Evolutionary conservation across 139 green algal species (phyloP).

Genomic region (Coccomyxa sp.): DNA sequence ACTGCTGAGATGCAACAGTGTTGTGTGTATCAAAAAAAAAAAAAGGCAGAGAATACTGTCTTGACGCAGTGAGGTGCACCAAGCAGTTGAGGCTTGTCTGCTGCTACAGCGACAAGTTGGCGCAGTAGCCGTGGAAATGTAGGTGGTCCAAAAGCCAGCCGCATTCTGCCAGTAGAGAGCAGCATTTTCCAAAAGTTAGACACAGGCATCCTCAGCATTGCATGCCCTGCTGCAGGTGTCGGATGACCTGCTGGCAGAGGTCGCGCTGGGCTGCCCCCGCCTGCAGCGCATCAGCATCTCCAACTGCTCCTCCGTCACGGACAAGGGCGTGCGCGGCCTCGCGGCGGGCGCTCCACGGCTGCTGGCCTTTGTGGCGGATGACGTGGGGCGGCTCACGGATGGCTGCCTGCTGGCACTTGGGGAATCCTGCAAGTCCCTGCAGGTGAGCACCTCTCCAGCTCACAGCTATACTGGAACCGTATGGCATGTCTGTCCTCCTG

Average conservation of each 20-base stretch:
- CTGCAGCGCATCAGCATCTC: slow-evolving; percentile 3
- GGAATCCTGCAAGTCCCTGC: slow-evolving; percentile 20
- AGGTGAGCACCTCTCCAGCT: slow-evolving; percentile 21
- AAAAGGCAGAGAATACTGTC: too few relatives aligned
- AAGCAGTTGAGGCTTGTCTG: too few relatives aligned
- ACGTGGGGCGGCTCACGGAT: slow-evolving; percentile 30
- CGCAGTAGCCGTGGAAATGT: too few relatives aligned
- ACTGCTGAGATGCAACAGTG: too few relatives aligned
- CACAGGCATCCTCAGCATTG: too few relatives aligned
- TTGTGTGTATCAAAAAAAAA: too few relatives aligned
- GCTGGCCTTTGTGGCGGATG: slow-evolving; percentile 35
- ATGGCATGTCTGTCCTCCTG: not conserved
- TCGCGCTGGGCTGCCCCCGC: slow-evolving; percentile 1
- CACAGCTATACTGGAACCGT: too few relatives aligned
- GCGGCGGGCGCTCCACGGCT: slow-evolving; percentile 32
- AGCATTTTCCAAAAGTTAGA: too few relatives aligned
- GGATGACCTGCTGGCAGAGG: slow-evolving; percentile 15
- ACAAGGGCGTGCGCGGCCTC: slow-evolving; percentile 26
- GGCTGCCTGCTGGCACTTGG: slow-evolving; percentile 28
- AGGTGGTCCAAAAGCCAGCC: too few relatives aligned
- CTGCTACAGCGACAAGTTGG: too few relatives aligned
- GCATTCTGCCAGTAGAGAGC: too few relatives aligned
- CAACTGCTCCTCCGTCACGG: slow-evolving; percentile 25
- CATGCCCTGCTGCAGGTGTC: not conserved
- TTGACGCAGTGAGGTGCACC: too few relatives aligned